Conservation (phyloP, 768 basidiomycete species). For the Amylocystis lapponica region DNA sequence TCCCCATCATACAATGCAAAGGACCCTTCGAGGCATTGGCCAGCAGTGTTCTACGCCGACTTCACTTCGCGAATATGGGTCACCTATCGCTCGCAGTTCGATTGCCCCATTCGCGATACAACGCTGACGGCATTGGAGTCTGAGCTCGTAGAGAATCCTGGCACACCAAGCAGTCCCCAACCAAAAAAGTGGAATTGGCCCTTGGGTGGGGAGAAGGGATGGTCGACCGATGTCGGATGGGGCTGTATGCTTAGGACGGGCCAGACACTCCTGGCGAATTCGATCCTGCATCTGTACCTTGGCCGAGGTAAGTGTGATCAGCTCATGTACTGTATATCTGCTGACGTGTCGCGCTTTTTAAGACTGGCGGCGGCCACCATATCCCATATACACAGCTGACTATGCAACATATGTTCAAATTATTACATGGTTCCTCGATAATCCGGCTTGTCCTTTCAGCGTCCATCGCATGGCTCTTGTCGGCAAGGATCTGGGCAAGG, state of each 20-base stretch:
- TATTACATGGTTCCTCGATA: slow-evolving; percentile 92
- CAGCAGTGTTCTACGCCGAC: slow-evolving; percentile 79
- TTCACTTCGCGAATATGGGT: slow-evolving; percentile 88
- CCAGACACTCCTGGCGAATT: slow-evolving; percentile 77
- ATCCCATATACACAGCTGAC: slow-evolving; percentile 50
- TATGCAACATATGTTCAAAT: slow-evolving; percentile 90
- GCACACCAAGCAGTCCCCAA: slow-evolving; percentile 33
- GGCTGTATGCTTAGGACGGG: slow-evolving; percentile 90
- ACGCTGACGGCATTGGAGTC: slow-evolving; percentile 38
- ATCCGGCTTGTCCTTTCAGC: slow-evolving; percentile 85
- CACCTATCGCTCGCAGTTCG: slow-evolving; percentile 86
- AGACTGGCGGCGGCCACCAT: slow-evolving; percentile 84
- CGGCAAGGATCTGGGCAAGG: slow-evolving; percentile 91
- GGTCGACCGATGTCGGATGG: slow-evolving; percentile 86
- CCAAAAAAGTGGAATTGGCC: slow-evolving; percentile 59
- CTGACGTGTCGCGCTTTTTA: neutral
- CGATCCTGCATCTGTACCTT: slow-evolving; percentile 69
- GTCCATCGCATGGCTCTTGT: slow-evolving; percentile 95
- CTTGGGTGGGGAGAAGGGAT: slow-evolving; percentile 62
- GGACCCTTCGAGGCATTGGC: slow-evolving; percentile 58
- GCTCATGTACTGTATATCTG: neutral
- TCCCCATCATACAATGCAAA: slow-evolving; percentile 25
- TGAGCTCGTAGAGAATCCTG: slow-evolving; percentile 19
- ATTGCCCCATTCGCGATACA: slow-evolving; percentile 71
- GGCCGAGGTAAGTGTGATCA: slow-evolving; percentile 51